Conservation (phyloP, 768 basidiomycete species). For the Panellus pusillus region DNA sequence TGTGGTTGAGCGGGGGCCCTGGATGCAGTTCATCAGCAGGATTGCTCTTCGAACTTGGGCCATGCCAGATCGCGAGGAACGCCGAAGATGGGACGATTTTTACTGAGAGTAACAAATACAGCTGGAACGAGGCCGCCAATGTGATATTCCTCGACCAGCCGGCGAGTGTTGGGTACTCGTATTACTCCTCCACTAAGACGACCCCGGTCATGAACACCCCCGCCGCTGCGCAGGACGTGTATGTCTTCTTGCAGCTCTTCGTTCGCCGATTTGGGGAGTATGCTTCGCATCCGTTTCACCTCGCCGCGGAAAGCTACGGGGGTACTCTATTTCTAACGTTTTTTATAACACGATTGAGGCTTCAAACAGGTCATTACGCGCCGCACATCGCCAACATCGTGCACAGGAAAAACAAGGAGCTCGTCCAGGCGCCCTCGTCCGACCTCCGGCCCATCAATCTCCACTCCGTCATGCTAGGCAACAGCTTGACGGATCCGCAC, state of each 20-base stretch:
- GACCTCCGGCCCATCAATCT: constrained; percentile 5
- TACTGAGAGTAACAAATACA: constrained; percentile 69
- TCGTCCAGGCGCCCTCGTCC: constrained; percentile 6
- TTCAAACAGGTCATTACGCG: background rate
- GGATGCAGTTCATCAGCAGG: constrained; percentile 75
- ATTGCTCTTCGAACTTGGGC: constrained; percentile 91
- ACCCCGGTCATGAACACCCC: constrained; percentile 76
- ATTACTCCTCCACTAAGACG: constrained; percentile 66
- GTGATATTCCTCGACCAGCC: constrained; percentile 80
- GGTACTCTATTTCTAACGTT: constrained; percentile 23
- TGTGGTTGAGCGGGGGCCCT: constrained; percentile 89
- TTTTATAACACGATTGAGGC: too few species aligned
- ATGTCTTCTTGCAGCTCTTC: constrained; percentile 82
- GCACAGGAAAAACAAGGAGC: constrained; percentile 7
- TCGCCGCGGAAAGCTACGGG: constrained; percentile 78
- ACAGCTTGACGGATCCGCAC: constrained; percentile 7
- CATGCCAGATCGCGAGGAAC: constrained; percentile 65
- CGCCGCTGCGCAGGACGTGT: constrained; percentile 86
- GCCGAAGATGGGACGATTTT: constrained; percentile 44
- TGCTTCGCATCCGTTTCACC: constrained; percentile 65
- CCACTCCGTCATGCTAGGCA: constrained; percentile 5
- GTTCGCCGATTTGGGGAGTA: constrained; percentile 72
- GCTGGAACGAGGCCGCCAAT: constrained; percentile 83
- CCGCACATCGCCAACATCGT: constrained; percentile 8
- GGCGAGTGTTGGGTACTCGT: constrained; percentile 83